Evolutionary conservation across 2,329 filamentous ascomycete genomes (phyloP).

Genomic region (Thelonectria discophora): DNA sequence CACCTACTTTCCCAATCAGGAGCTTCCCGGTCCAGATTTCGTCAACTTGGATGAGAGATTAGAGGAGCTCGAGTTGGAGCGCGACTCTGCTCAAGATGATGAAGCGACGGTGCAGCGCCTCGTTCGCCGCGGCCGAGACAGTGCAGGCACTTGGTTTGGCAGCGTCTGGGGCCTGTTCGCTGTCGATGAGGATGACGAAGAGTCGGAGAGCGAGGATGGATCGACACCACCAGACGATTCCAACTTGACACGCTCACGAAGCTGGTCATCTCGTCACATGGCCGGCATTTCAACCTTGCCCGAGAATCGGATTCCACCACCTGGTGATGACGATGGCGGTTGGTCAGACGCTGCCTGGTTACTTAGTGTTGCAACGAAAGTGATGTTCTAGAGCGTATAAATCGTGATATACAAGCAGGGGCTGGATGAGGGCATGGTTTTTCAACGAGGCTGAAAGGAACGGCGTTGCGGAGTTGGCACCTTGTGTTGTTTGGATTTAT

Average conservation of each 20-base stretch:
- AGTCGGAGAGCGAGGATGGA: constrained; percentile 53
- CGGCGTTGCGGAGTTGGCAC: no score
- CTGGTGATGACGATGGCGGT: constrained; percentile 63
- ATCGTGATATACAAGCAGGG: neutral
- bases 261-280: constrained; percentile 49
- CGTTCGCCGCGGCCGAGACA: constrained; percentile 61
- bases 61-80: constrained; percentile 61
- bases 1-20: constrained; percentile 38
- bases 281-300: constrained; percentile 53
- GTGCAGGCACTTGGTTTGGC: constrained; percentile 67
- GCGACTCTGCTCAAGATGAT: constrained; percentile 62
- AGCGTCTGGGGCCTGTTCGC: constrained; percentile 69
- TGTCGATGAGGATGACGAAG: constrained; percentile 68
- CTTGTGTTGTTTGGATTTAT: no score
- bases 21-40: constrained; percentile 66
- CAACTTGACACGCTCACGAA: constrained; percentile 43
- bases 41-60: constrained; percentile 69
- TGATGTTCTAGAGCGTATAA: constrained; percentile 57
- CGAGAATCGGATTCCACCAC: constrained; percentile 58
- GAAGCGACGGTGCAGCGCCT: constrained; percentile 67
- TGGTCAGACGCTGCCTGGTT: constrained; percentile 77
- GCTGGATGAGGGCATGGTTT: neutral
- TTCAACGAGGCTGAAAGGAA: neutral
- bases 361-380: constrained; percentile 69
- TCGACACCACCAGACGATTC: constrained; percentile 40